These are phyloP conservation scores for Aleurites moluccanus DNA, from an alignment of 441 rosid species.

Conservation along the genomic window DNA sequence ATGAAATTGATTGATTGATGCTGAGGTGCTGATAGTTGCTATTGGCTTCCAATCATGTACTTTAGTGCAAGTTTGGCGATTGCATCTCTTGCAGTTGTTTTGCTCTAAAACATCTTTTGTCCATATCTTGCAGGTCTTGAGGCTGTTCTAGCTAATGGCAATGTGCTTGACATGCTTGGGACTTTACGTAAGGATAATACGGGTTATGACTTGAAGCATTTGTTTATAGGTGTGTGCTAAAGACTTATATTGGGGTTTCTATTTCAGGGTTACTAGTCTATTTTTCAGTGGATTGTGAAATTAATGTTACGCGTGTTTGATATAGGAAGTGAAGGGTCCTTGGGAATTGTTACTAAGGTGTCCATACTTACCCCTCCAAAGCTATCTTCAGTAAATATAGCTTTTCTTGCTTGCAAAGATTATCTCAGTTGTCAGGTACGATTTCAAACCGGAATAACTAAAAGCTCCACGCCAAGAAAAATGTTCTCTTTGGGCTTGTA, in stretches of 20 bases:
- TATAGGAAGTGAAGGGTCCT: constrained; percentile 93
- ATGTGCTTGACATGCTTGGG: constrained; percentile 90
- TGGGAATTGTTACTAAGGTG: constrained; percentile 92
- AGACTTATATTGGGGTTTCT: not conserved
- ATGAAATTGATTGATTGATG: not conserved
- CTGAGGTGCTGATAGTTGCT: not conserved
- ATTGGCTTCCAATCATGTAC: not conserved
- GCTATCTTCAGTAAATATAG: constrained; percentile 75
- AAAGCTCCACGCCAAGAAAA: constrained; percentile 5
- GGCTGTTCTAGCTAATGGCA: constrained; percentile 87
- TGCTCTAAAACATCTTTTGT: constrained; percentile 17
- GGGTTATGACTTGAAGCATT: constrained; percentile 92
- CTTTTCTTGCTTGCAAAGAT: constrained; percentile 87
- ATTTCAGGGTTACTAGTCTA: constrained; percentile 5
- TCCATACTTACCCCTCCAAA: constrained; percentile 86
- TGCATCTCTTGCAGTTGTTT: not conserved
- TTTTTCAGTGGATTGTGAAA: constrained; percentile 16
- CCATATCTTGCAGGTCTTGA: constrained; percentile 62
- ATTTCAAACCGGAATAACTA: constrained; percentile 5
- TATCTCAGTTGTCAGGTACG: constrained; percentile 87
- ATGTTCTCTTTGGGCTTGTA: not conserved
- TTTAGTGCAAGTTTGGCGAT: not conserved
- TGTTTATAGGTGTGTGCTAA: constrained; percentile 68
- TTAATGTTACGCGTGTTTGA: constrained; percentile 17
- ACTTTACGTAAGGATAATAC: constrained; percentile 93